These are phyloP conservation scores for Quercus bicolor DNA, from an alignment of 306 rosid species.

Conservation along the genomic window DNA sequence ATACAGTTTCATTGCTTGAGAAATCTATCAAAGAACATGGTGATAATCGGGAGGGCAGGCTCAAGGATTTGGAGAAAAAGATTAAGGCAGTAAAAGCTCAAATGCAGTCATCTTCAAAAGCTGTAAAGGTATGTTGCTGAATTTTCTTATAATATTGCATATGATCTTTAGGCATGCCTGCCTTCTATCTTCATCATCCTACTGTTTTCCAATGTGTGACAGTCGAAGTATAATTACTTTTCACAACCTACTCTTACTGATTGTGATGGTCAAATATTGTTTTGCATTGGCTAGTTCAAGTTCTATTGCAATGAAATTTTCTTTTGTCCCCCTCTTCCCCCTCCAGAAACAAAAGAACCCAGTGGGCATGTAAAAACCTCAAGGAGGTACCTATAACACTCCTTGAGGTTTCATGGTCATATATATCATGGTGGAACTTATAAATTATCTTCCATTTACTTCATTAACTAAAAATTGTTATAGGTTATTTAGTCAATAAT, in stretches of 20 bases:
- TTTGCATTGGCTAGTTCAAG: background rate
- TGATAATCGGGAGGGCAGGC: conserved; percentile 68
- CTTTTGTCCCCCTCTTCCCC: background rate
- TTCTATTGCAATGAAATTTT: background rate
- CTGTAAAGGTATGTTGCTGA: conserved; percentile 63
- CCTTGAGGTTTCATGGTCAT: background rate
- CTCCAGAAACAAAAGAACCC: background rate
- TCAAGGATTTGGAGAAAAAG: conserved; percentile 76
- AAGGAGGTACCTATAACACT: background rate
- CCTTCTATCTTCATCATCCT: background rate
- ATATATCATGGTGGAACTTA: background rate
- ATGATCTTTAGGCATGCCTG: conserved; percentile 9
- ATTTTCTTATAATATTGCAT: background rate
- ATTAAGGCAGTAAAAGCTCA: conserved; percentile 69
- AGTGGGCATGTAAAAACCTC: background rate
- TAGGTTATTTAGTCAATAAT: background rate
- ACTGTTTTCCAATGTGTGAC: background rate
- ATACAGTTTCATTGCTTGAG: conserved; percentile 64
- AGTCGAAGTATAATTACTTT: background rate
- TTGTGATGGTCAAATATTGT: background rate
- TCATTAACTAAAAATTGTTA: background rate
- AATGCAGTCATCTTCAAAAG: conserved; percentile 77
- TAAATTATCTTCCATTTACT: background rate
- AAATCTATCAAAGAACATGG: conserved; percentile 84
- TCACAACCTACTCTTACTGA: background rate